These are phyloP conservation scores for Paragyromitra xinjiangensis DNA, from an alignment of 495 filamentous ascomycete species.

Conservation along the genomic window DNA sequence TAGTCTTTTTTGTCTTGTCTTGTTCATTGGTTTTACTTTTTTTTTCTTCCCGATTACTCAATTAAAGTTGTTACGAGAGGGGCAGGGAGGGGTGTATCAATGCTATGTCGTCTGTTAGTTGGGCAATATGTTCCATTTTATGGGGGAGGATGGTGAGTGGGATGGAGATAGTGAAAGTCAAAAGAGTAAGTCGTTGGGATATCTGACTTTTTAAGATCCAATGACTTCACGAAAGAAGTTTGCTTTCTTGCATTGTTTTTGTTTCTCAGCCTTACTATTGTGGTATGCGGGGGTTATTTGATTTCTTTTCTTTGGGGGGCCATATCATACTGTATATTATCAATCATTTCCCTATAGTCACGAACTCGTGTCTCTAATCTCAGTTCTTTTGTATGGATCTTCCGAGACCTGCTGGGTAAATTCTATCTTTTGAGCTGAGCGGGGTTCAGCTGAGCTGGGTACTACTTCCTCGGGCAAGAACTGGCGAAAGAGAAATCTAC, in stretches of 20 bases:
- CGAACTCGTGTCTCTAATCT: not conserved
- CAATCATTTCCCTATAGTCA: conserved; percentile 15
- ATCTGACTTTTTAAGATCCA: not conserved
- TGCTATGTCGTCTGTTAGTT: conserved; percentile 26
- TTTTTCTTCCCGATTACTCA: conserved; percentile 11
- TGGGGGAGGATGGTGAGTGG: not conserved
- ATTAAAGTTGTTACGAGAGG: conserved; percentile 36
- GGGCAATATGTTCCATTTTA: conserved; percentile 11
- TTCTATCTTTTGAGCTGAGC: not conserved
- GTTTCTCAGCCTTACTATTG: not conserved
- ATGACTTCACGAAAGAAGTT: not conserved
- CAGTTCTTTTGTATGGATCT: not conserved
- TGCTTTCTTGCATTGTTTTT: not conserved
- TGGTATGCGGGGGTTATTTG: not conserved
- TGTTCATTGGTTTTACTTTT: conserved; percentile 38
- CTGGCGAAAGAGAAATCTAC: conserved; percentile 15
- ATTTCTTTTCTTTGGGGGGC: not conserved
- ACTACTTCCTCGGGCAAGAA: not conserved
- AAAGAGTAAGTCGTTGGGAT: conserved; percentile 11
- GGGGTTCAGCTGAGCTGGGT: conserved; percentile 5
- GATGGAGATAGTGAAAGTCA: not conserved
- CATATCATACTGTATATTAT: conserved; percentile 13
- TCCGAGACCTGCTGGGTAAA: conserved; percentile 10
- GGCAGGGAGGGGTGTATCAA: conserved; percentile 9
- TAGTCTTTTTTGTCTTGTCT: conserved; percentile 29